These are phyloP conservation scores for Trichocomaceae sp. DNA, from an alignment of 2,329 filamentous ascomycete genomes.

Conservation along the genomic window DNA sequence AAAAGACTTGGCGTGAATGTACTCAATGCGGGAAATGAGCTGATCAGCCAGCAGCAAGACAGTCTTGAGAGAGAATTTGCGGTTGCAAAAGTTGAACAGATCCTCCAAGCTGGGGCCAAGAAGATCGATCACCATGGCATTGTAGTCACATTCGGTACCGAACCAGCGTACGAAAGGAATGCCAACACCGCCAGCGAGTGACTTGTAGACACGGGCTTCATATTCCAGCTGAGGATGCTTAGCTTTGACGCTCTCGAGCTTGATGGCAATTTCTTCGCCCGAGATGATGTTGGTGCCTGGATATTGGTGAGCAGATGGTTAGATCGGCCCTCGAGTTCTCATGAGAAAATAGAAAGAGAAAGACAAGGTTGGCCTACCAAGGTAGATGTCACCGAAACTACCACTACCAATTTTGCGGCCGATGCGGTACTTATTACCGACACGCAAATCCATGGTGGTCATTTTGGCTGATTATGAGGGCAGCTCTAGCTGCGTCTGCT, in stretches of 20 bases:
- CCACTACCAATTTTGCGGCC: conserved; percentile 98
- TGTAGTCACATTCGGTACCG: conserved; percentile 98
- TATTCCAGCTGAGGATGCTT: conserved; percentile 99
- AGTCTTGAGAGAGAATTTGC: conserved; percentile 98
- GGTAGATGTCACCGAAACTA: conserved; percentile 96
- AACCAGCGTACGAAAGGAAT: conserved; percentile 99
- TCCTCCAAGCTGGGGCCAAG: conserved; percentile 94
- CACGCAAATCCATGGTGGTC: conserved; percentile 65
- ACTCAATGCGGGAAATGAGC: conserved; percentile 97
- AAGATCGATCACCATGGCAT: conserved; percentile 97
- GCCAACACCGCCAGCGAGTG: conserved; percentile 88
- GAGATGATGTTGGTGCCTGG: conserved; percentile 99
- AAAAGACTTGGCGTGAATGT: conserved; percentile 99
- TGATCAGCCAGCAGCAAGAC: conserved; percentile 94
- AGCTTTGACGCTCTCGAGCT: conserved; percentile 98
- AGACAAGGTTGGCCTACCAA: conserved; percentile 55
- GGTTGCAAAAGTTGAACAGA: conserved; percentile 99
- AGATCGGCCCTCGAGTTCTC: not conserved
- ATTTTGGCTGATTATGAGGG: conserved; percentile 10
- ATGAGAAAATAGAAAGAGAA: conserved; percentile 18
- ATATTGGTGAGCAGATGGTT: not conserved
- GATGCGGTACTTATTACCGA: conserved; percentile 99
- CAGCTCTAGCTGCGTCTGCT: conserved; percentile 3
- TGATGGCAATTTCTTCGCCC: conserved; percentile 98
- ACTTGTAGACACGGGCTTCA: conserved; percentile 84